Conservation (phyloP, 2,329 filamentous ascomycete species). For the Xylaria arbuscula region DNA sequence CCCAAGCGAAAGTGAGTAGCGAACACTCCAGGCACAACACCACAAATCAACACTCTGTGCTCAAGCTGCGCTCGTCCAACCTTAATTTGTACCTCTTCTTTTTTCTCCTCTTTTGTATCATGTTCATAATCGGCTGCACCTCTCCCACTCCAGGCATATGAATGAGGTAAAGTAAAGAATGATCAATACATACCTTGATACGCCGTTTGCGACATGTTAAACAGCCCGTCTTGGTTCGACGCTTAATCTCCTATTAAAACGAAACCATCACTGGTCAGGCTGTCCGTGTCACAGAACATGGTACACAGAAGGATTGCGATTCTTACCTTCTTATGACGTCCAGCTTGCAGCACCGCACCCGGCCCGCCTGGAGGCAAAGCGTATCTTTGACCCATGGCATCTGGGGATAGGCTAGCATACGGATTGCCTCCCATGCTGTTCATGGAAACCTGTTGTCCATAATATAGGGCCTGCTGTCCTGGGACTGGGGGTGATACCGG, state of each 20-base stretch:
- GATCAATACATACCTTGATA: slow-evolving; percentile 65
- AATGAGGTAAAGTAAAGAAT: slow-evolving; percentile 20
- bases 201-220: slow-evolving; percentile 70
- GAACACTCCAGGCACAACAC: slow-evolving; percentile 30
- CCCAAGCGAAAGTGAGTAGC: slow-evolving; percentile 46
- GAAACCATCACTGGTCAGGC: slow-evolving; percentile 33
- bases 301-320: slow-evolving; percentile 9
- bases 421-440: slow-evolving; percentile 46
- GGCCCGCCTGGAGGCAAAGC: slow-evolving; percentile 61
- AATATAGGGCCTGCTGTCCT: slow-evolving; percentile 56
- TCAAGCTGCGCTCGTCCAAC: slow-evolving; percentile 22
- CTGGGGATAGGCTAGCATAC: slow-evolving; percentile 57
- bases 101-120: neutral
- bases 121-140: slow-evolving; percentile 10
- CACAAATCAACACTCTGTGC: slow-evolving; percentile 29
- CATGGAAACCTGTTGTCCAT: slow-evolving; percentile 54
- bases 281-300: slow-evolving; percentile 45
- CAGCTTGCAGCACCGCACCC: slow-evolving; percentile 58
- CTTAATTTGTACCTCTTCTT: slow-evolving; percentile 12
- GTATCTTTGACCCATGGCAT: slow-evolving; percentile 58
- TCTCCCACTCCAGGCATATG: slow-evolving; percentile 12
- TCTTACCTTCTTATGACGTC: slow-evolving; percentile 68
- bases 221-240: slow-evolving; percentile 72
- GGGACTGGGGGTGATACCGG: slow-evolving; percentile 53
- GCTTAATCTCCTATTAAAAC: slow-evolving; percentile 67